Evolutionary conservation across 2,329 filamentous ascomycete genomes (phyloP).

Genomic region (Colletotrichum chlorophyti): DNA sequence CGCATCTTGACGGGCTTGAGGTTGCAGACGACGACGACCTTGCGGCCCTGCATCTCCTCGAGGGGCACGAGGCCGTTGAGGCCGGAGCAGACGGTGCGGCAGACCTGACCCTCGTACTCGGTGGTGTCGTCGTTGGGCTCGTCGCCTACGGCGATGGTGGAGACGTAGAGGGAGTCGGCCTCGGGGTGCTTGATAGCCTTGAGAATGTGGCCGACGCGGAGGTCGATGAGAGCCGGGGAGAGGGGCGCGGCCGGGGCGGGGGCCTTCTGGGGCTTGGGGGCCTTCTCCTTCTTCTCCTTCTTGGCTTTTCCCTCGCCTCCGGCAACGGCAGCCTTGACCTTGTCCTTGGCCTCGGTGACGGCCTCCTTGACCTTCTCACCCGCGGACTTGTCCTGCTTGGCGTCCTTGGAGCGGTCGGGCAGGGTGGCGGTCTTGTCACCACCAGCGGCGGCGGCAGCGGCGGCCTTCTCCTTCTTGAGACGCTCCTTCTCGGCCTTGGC

Average conservation of each 20-base stretch:
- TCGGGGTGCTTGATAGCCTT: slow-evolving; percentile 96
- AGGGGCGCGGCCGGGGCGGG: slow-evolving; percentile 76
- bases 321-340: slow-evolving; percentile 50
- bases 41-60: slow-evolving; percentile 95
- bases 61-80: slow-evolving; percentile 92
- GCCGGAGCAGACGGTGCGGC: slow-evolving; percentile 95
- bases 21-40: slow-evolving; percentile 95
- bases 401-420: slow-evolving; percentile 67
- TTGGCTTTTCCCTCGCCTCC: slow-evolving; percentile 56
- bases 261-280: slow-evolving; percentile 75
- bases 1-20: slow-evolving; percentile 99
- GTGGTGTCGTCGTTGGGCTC: slow-evolving; percentile 86
- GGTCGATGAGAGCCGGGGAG: slow-evolving; percentile 87
- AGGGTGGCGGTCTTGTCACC: slow-evolving; percentile 56
- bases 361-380: slow-evolving; percentile 55
- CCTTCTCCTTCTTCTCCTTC: slow-evolving; percentile 93
- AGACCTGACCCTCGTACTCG: slow-evolving; percentile 89
- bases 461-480: slow-evolving; percentile 94
- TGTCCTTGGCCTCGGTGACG: slow-evolving; percentile 54
- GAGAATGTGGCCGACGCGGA: slow-evolving; percentile 95
- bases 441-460: slow-evolving; percentile 61
- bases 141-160: slow-evolving; percentile 94
- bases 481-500: slow-evolving; percentile 96
- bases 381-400: slow-evolving; percentile 61
- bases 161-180: slow-evolving; percentile 94